Evolutionary conservation across 2,329 filamentous ascomycete genomes (phyloP).

Genomic region (Diplodia scrobiculata): DNA sequence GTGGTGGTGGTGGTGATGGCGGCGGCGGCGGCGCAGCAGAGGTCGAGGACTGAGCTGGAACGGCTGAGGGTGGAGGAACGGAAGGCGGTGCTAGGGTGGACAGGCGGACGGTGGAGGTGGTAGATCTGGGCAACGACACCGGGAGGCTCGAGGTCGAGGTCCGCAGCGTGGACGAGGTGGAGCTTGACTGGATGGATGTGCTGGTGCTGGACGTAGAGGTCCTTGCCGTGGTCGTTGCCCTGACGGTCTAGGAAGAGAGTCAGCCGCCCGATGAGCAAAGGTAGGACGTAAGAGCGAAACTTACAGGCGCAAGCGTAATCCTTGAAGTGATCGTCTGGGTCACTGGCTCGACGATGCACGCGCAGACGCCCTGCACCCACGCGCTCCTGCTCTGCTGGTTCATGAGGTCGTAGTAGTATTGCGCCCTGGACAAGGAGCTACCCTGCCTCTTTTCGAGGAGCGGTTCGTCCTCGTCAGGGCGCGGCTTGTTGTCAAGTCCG

Average conservation of each 20-base stretch:
- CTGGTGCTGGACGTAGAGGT: background rate
- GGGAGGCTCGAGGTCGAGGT: background rate
- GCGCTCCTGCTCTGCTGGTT: background rate
- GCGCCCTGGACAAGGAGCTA: background rate
- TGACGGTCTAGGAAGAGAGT: background rate
- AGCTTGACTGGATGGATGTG: no score
- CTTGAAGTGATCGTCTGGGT: background rate
- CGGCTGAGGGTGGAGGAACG: background rate
- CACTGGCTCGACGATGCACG: background rate
- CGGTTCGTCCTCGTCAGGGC: background rate
- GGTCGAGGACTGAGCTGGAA: background rate
- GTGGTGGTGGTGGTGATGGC: no score
- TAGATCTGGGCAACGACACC: background rate
- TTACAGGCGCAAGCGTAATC: background rate
- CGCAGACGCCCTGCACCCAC: background rate
- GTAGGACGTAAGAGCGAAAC: no score
- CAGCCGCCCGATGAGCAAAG: background rate
- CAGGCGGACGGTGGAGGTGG: background rate
- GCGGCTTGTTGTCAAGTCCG: background rate
- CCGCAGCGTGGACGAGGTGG: background rate
- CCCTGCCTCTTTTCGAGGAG: background rate
- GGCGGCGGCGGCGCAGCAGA: background rate
- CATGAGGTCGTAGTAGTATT: background rate
- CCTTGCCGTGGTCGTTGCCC: background rate
- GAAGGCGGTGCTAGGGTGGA: background rate